Evolutionary conservation across 106 monocot genomes (phyloP).

Genomic region (Dendrobium officinale): DNA sequence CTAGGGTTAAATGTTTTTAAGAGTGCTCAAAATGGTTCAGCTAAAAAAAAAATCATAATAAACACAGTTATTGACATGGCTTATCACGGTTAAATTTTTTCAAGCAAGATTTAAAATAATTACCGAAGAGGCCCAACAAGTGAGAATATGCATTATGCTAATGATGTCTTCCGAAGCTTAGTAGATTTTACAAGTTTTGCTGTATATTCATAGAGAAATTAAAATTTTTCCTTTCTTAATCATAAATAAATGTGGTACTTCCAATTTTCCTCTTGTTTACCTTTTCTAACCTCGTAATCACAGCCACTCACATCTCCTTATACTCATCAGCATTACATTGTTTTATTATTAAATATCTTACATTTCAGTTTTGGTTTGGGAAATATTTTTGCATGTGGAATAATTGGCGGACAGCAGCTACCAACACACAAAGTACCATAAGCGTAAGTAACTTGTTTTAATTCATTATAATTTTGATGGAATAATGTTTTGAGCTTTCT

Average conservation of each 20-base stretch:
- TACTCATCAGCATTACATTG: background rate
- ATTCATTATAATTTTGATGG: background rate
- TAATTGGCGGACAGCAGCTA: constrained; percentile 48
- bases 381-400: constrained; percentile 17
- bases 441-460: constrained; percentile 55
- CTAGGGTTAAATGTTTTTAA: no score
- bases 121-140: background rate
- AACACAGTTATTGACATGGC: no score
- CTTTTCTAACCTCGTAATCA: background rate
- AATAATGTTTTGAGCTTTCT: background rate
- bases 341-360: constrained; percentile 25
- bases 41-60: no score
- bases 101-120: no score
- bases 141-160: background rate
- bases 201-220: background rate
- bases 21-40: no score
- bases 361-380: constrained; percentile 11
- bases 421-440: constrained; percentile 98
- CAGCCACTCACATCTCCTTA: background rate
- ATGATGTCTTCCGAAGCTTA: background rate
- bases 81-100: no score
- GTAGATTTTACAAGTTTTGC: background rate
- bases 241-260: background rate
- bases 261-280: background rate
- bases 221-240: background rate